Evolutionary conservation across 2,329 filamentous ascomycete genomes (phyloP), one percentile per base, ranked within the genome.

Genomic region (Ilyonectria sp.): DNA sequence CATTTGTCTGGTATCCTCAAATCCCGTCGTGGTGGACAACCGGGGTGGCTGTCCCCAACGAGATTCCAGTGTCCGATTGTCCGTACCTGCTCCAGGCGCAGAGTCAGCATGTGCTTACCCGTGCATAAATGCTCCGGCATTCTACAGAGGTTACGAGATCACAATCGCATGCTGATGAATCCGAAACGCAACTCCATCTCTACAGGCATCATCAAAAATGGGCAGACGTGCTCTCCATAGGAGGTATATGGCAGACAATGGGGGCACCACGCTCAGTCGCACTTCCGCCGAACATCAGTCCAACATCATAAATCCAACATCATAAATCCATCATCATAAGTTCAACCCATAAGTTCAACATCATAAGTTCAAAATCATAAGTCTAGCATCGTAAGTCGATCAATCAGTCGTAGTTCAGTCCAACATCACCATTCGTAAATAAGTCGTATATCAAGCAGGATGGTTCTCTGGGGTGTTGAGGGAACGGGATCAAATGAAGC

Each of bases 401-500:
- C 4, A 23, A 23, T 23, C 23, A 23, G 23, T 23, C 23, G 4
- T 23, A 23, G 23, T 23, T 23, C 23, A 23, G 23, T 23, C 23
- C 23, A 23, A 23, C 23, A 23, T 23, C 23, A 23, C 23, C 23
- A 23, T 23, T 23, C 23, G 23, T 23, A 23, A 17, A 43, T n/a
- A 31, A 23, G 58, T 47, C 15, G 54, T 54, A 49, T 46, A 58
- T 40, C 19, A n/a, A 11, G 33, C 53, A 60, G 31, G 21, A 40
- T 19, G 8, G 60, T 40, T 50, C 33, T 57, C 9, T 49, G 52
- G 19, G 31, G 15, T 37, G 33, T n/a, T 44, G 31, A 53, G 37
- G 46, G 47, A 37, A n/a, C 33, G 57, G 17, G 31, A 54, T 61
- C 46, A 66, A 63, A 72, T 69, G 70, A 69, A 67, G 60, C 71